Evolutionary conservation across 2,329 filamentous ascomycete genomes (phyloP).

Genomic region (Polychaeton citri): DNA sequence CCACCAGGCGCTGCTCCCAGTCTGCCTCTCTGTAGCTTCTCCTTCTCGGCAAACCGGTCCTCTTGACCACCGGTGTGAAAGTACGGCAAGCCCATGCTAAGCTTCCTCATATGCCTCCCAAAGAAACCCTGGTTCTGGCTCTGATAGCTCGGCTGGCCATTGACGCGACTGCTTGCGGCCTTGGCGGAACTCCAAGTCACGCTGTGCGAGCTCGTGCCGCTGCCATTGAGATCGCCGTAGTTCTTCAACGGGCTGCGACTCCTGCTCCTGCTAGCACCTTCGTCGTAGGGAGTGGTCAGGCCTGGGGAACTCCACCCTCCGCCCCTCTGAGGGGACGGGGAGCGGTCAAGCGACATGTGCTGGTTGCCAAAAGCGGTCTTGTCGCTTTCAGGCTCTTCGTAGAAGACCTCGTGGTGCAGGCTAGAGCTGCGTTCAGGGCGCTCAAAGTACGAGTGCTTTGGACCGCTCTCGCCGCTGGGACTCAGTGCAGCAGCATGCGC

Average conservation of each 20-base stretch:
- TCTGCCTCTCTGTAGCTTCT: slow-evolving; percentile 50
- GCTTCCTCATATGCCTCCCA: slow-evolving; percentile 63
- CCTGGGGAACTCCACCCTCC: slow-evolving; percentile 78
- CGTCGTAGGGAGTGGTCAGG: slow-evolving; percentile 48
- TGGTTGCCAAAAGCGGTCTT: slow-evolving; percentile 1
- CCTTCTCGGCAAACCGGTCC: slow-evolving; percentile 55
- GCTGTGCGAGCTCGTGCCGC: slow-evolving; percentile 26
- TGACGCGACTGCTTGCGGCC: slow-evolving; percentile 58
- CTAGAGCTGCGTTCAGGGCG: neutral
- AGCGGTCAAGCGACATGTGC: slow-evolving; percentile 71
- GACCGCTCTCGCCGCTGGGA: neutral
- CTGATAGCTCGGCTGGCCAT: slow-evolving; percentile 65
- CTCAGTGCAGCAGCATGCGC: slow-evolving; percentile 2
- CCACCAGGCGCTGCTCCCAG: neutral
- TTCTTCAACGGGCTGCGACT: slow-evolving; percentile 25
- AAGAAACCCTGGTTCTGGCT: slow-evolving; percentile 76
- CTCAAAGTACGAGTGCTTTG: neutral
- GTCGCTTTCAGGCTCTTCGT: slow-evolving; percentile 12
- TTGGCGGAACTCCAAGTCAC: slow-evolving; percentile 76
- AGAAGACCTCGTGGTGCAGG: slow-evolving; percentile 7
- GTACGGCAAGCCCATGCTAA: slow-evolving; percentile 66
- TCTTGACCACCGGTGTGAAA: slow-evolving; percentile 44
- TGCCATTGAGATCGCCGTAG: slow-evolving; percentile 40
- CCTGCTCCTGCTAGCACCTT: slow-evolving; percentile 41
- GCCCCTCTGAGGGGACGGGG: slow-evolving; percentile 69